A percentile compares a stretch with the other conserved stretches of the same genome.
phyloP scores from a whole-genome alignment of 2,329 filamentous ascomycete genomes.

The Ophiostoma australiae region DNA sequence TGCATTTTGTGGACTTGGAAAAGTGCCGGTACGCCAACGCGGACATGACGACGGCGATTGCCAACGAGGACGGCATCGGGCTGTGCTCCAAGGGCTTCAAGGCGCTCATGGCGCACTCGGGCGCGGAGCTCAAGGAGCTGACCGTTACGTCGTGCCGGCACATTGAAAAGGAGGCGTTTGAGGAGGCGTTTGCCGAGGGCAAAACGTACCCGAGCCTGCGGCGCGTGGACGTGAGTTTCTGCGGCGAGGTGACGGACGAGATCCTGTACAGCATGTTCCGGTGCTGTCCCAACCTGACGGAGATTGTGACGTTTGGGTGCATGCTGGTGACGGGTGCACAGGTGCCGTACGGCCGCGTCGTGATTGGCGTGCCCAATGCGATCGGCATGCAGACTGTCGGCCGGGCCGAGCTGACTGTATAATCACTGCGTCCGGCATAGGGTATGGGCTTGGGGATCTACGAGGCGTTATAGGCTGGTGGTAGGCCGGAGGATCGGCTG shows the following conservation, averaged over 20 bases:
- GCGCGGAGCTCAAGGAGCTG: conserved; percentile 57
- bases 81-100: conserved; percentile 71
- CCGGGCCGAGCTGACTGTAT: conserved; percentile 16
- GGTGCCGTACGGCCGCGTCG: conserved; percentile 51
- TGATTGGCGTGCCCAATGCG: conserved; percentile 56
- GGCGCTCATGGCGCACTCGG: conserved; percentile 81
- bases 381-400: conserved; percentile 57
- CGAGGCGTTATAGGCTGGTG: neutral
- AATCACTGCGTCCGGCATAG: neutral
- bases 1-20: conserved; percentile 68
- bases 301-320: conserved; percentile 60
- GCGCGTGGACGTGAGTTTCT: conserved; percentile 74
- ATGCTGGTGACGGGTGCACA: conserved; percentile 55
- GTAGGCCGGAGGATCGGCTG: neutral
- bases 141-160: conserved; percentile 83
- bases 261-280: conserved; percentile 60
- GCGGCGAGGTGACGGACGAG: conserved; percentile 60
- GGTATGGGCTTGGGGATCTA: neutral
- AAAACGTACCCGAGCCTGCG: conserved; percentile 62
- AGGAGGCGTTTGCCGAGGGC: conserved; percentile 62
- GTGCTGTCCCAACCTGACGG: conserved; percentile 55
- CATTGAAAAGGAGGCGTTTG: conserved; percentile 66
- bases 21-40: conserved; percentile 74
- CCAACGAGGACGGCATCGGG: conserved; percentile 62
- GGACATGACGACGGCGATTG: conserved; percentile 59